These are phyloP conservation scores for Xylariaceae sp. DNA, from an alignment of 2,329 filamentous ascomycete species.

Conservation along the genomic window DNA sequence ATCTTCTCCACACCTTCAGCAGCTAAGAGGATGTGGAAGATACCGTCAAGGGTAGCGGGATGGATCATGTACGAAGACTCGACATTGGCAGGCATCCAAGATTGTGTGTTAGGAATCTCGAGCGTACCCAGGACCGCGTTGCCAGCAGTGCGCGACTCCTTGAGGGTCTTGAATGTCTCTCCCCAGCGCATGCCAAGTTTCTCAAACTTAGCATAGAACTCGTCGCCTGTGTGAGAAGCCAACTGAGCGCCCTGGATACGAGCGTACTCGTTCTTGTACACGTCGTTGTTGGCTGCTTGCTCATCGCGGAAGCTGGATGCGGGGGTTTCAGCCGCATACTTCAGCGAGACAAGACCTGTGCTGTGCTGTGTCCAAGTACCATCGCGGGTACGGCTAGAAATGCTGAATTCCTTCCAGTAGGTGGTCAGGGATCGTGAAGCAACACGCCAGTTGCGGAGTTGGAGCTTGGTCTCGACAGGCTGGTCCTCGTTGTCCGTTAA, in stretches of 20 bases:
- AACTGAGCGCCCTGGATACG: constrained; percentile 19
- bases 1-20: constrained; percentile 27
- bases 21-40: constrained; percentile 28
- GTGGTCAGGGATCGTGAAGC: constrained; percentile 28
- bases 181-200: constrained; percentile 29
- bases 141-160: constrained; percentile 21
- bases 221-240: constrained; percentile 19
- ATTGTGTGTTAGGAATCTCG: constrained; percentile 26
- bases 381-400: constrained; percentile 26
- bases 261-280: constrained; percentile 25
- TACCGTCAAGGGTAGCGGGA: constrained; percentile 26
- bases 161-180: constrained; percentile 24
- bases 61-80: constrained; percentile 27
- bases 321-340: constrained; percentile 25
- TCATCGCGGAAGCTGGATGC: constrained; percentile 24
- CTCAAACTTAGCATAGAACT: constrained; percentile 29
- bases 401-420: constrained; percentile 29
- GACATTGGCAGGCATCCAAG: constrained; percentile 25
- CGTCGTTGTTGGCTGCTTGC: constrained; percentile 22
- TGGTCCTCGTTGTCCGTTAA: constrained; percentile 26
- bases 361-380: constrained; percentile 29
- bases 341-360: constrained; percentile 27
- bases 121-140: constrained; percentile 23
- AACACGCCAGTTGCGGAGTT: constrained; percentile 28
- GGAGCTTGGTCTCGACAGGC: constrained; percentile 27